Evolutionary conservation across 805 yeast species (phyloP), one percentile per base, ranked within the genome.

Genomic region (Hanseniaspora clermontiae): DNA sequence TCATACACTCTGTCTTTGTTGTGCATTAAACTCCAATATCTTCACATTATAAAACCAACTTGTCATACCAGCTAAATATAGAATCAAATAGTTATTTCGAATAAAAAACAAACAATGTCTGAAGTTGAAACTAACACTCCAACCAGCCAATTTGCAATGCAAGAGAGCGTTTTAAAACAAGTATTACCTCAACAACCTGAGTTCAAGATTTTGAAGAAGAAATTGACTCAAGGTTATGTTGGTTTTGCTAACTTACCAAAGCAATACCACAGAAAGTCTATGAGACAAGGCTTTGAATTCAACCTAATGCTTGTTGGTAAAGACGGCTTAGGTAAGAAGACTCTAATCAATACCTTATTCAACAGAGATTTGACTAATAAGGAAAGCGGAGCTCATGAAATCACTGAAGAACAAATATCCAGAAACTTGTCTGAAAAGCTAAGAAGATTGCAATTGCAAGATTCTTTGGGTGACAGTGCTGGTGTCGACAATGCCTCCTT

Each of bases 181-280:
- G 34, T 38, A 14, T 14, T 69, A 40, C 72, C 72, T 15, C 64
- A 69, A 45, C 72, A 68, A 55, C 71, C 74, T 24, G 74, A 72
- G 50, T 63, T 74, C 59, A 83, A 84, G 63, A 74, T 88, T 60
- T 79, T 87, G 64, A 82, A 84, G 63, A 83, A 95, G 64, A 88
- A 88, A 68, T 17, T 49, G 15, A 80, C 91, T 63, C 86, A 83
- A 63, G 91, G 95, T 3, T 90, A 85, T 68, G 98, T 93, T 57
- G 98, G 98, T 6, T 93, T 93, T 72, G 95, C 97, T 62, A 93
- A 90, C 72, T 77, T 93, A 66, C 98, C 98, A 58, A 93, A 90
- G 68, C 98, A 93, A 74, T 93, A 97, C 96, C 97, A 93, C 73
- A 82, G 96, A 72, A 88, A 86, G 71, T 84, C 95, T 1, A 80